Base-by-base conservation (phyloP, 2,329 filamentous ascomycete genomes). In the Penicillium psychrosexuale region DNA sequence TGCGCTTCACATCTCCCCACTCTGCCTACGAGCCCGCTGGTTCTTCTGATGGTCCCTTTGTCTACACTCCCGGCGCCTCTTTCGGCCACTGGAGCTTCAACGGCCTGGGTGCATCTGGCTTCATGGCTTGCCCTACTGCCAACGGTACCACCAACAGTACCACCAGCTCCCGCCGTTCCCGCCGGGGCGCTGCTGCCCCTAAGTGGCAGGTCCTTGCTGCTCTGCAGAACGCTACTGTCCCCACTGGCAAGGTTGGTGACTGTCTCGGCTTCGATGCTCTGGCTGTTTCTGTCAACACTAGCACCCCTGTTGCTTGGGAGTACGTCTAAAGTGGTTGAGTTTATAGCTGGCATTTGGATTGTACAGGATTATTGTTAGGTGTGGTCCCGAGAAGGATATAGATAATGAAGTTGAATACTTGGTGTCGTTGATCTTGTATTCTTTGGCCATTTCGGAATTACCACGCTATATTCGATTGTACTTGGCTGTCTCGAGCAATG, bases 1-100 rank as follows among this genome's bases (percentile, higher is more conserved):
- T 88, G 53, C 74, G 76, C 51, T 88, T 82, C 72, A 83, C 83
- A 0, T 58, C 64, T 19, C 77, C 84, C 0, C 83, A 87, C 72
- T 84, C 82, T 0, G 69, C 66, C 4, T 72, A 66, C 53, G 77
- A 79, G 2, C 82, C 84, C 0, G 58, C 69, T 0, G 83, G 82
- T 24, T 78, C 82, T 11, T 70, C 78, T 40, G 55, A 70, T 8
- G 78, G 76, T 1, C 78, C 80, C 39, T 86, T 85, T 72, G 68
- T 52, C 17, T 74, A 72, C 62, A 68, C 61, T 46, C 55, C 67
- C 37, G 64, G 62, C 15, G 46, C 56, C 12, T 55, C 64, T 28
- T 58, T 63, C 43, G 61, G 68, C 13, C 58, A 63, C 39, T 71
- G 70, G 62, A 66, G 42, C 43, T 71, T 67, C 58, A 55, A 49